Conservation (phyloP, 768 basidiomycete species). For the Mycena epipterygia region DNA sequence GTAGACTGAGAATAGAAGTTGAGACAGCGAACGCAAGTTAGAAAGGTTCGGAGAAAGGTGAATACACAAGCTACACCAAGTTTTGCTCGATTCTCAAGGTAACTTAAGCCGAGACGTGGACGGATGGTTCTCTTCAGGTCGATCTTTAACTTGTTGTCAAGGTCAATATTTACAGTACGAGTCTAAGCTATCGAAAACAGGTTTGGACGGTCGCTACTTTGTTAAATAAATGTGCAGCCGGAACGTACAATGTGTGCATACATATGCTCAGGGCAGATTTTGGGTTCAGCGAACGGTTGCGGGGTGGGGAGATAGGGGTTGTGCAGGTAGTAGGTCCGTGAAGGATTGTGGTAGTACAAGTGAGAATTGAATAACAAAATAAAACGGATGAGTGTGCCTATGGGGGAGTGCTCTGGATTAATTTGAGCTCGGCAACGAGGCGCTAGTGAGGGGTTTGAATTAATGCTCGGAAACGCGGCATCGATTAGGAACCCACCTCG, state of each 20-base stretch:
- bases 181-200: conserved; percentile 1
- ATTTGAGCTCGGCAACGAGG: conserved; percentile 74
- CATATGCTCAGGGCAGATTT: conserved; percentile 25
- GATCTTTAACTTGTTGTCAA: no score
- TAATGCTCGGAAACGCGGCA: neutral
- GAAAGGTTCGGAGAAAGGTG: no score
- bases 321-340: conserved; percentile 26
- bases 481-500: conserved; percentile 57
- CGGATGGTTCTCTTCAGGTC: no score
- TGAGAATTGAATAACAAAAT: neutral
- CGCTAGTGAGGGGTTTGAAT: conserved; percentile 53
- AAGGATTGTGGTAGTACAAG: conserved; percentile 24
- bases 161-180: conserved; percentile 8
- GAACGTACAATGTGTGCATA: conserved; percentile 15
- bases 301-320: conserved; percentile 22
- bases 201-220: neutral
- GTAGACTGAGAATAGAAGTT: no score
- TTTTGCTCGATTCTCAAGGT: no score
- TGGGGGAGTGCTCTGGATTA: conserved; percentile 49
- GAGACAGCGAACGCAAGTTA: no score
- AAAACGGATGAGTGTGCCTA: neutral
- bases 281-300: conserved; percentile 7
- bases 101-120: no score
- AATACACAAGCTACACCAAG: no score
- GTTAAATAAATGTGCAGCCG: neutral